Conservation (phyloP, 2,329 filamentous ascomycete genomes). For the Fragosphaeria purpurea region DNA sequence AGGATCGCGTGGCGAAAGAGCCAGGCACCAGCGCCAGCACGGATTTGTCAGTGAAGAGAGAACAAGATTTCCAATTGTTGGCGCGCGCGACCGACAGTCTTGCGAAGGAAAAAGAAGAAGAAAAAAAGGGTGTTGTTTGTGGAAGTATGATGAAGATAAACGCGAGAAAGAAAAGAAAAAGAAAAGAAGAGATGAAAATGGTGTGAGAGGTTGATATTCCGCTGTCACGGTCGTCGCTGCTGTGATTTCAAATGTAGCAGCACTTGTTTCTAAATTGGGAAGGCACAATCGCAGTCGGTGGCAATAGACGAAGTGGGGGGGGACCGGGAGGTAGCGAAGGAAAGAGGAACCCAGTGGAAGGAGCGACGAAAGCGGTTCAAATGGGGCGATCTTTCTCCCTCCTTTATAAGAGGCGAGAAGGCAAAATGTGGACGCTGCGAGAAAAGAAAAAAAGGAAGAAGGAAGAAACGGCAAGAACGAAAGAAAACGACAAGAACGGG, state of each 20-base stretch:
- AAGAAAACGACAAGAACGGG: background rate
- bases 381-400: background rate
- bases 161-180: too few species aligned
- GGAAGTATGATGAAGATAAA: too few species aligned
- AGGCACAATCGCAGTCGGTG: constrained; percentile 10
- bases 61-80: background rate
- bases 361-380: background rate
- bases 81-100: background rate
- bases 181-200: too few species aligned
- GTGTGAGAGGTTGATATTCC: too few species aligned
- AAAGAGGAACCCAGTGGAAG: background rate
- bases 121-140: background rate
- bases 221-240: too few species aligned
- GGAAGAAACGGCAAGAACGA: background rate
- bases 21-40: constrained; percentile 9
- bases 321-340: background rate
- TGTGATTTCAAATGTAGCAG: background rate
- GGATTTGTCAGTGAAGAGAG: constrained; percentile 7
- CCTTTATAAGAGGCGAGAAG: background rate
- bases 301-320: constrained; percentile 7
- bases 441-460: background rate
- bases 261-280: constrained; percentile 9
- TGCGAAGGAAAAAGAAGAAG: background rate
- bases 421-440: background rate
- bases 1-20: constrained; percentile 6